These are phyloP conservation scores for Trichosporon sp. DNA, from an alignment of 1,284 basidiomycete genomes.

Conservation along the genomic window DNA sequence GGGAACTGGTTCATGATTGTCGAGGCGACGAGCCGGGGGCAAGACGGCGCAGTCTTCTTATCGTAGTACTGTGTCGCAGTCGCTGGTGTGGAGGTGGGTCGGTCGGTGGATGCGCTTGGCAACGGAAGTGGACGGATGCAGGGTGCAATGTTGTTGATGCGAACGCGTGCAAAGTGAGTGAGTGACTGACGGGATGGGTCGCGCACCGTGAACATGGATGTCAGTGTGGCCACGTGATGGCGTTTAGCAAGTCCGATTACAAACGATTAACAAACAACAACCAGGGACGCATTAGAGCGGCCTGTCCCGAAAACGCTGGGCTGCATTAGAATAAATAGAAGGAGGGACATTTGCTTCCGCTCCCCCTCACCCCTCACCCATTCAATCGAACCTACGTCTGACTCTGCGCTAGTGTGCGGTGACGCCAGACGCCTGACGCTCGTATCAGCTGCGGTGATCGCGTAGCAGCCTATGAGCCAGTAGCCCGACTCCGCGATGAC, in stretches of 20 bases:
- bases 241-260: background rate
- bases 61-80: no score
- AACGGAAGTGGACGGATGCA: background rate
- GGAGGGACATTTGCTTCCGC: background rate
- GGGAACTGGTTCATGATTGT: conserved; percentile 29
- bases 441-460: background rate
- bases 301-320: background rate
- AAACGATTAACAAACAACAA: conserved; percentile 2
- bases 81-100: no score
- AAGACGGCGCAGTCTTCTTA: no score
- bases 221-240: conserved; percentile 18
- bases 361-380: background rate
- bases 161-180: background rate
- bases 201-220: background rate
- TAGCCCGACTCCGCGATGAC: background rate
- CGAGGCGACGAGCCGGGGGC: no score
- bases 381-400: background rate
- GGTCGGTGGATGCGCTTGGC: no score
- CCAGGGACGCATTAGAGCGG: background rate
- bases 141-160: conserved; percentile 11
- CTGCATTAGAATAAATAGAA: conserved; percentile 3
- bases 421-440: background rate
- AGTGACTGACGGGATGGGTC: background rate
- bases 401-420: background rate
- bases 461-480: background rate